phyloP scores from a whole-genome alignment of 1,284 basidiomycete genomes.

The Trametes hirsuta region DNA sequence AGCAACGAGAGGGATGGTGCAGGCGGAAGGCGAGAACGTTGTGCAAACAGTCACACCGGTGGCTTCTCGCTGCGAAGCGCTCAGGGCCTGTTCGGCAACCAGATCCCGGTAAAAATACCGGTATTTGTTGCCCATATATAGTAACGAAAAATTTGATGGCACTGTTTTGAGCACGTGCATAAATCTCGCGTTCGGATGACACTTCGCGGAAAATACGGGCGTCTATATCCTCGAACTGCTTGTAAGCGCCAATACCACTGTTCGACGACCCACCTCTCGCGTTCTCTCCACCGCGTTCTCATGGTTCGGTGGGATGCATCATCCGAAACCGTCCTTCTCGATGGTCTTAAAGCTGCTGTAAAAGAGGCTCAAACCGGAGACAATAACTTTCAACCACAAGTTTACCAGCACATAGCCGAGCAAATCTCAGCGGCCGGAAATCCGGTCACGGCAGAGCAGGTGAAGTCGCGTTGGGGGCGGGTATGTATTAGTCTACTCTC shows the following conservation, averaged over 20 bases:
- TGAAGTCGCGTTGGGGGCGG: background rate
- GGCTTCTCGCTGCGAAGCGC: conserved; percentile 1
- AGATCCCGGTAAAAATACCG: too few species aligned
- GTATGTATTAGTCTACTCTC: background rate
- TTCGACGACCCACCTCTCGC: too few species aligned
- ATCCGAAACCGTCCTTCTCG: background rate
- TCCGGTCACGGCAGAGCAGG: background rate
- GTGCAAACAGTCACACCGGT: background rate
- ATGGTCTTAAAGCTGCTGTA: background rate
- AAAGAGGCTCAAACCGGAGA: background rate
- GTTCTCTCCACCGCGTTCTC: too few species aligned
- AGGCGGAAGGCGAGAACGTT: conserved; percentile 4
- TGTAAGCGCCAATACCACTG: too few species aligned
- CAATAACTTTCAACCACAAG: background rate
- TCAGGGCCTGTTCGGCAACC: background rate
- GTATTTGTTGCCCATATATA: too few species aligned
- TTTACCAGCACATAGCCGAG: background rate
- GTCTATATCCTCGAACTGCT: too few species aligned
- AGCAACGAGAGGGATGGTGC: background rate
- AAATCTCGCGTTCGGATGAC: too few species aligned
- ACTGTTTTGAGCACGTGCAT: background rate
- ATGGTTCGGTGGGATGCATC: background rate
- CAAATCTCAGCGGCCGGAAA: background rate
- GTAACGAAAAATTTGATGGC: background rate
- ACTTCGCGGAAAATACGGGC: too few species aligned